phyloP scores from a whole-genome alignment of 192 early-diverging fungal genomes.

The Oehlia diaphana region DNA sequence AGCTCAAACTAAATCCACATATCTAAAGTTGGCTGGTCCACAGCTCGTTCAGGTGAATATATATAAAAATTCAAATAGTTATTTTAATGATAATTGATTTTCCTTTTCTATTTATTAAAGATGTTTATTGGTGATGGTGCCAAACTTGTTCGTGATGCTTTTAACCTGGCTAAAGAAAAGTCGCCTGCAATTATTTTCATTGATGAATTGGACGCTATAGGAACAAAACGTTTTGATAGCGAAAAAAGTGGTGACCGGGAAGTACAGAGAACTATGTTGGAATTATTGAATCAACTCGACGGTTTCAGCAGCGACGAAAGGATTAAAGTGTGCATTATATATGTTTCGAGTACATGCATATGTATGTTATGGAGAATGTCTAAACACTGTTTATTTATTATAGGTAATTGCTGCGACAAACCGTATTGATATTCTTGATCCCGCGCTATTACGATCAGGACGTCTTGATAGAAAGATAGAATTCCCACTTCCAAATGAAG shows the following conservation, averaged over 20 bases:
- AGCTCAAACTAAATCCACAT: conserved; percentile 93
- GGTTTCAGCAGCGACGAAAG: conserved; percentile 94
- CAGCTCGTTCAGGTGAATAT: conserved; percentile 79
- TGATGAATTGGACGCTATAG: conserved; percentile 97
- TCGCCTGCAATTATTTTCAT: conserved; percentile 99
- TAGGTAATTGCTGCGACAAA: conserved; percentile 98
- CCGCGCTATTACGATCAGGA: conserved; percentile 84
- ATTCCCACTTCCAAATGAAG: conserved; percentile 90
- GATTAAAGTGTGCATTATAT: conserved; percentile 75
- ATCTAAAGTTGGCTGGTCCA: conserved; percentile 94
- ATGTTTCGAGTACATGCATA: neutral
- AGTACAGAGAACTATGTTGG: conserved; percentile 98
- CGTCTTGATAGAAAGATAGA: conserved; percentile 93
- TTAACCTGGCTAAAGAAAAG: conserved; percentile 97
- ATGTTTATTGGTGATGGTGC: conserved; percentile 99
- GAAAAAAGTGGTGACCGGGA: conserved; percentile 98
- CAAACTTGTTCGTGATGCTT: conserved; percentile 96
- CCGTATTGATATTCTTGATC: conserved; percentile 90
- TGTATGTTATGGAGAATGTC: neutral
- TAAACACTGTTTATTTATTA: conserved; percentile 27
- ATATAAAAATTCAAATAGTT: neutral
- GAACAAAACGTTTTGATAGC: conserved; percentile 98
- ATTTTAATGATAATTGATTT: neutral
- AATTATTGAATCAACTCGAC: conserved; percentile 97
- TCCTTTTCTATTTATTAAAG: conserved; percentile 22